A percentile compares a stretch with the other conserved stretches of the same genome.
phyloP scores from a whole-genome alignment of 139 green algal species.

The Dunaliella sp. region DNA sequence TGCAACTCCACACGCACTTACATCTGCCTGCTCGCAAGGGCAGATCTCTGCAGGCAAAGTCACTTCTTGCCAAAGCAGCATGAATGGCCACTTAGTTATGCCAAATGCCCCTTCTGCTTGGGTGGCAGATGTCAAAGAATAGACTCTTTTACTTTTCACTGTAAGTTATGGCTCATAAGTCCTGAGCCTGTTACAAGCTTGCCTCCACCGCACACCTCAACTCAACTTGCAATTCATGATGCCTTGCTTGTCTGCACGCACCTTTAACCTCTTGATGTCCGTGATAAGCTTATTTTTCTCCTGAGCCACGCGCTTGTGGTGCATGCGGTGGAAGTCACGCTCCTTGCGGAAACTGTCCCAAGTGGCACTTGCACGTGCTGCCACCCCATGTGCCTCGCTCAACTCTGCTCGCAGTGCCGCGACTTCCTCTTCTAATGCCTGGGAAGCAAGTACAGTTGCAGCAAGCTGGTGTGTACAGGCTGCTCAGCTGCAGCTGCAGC shows the following conservation, averaged over 20 bases:
- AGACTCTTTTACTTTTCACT: too few species aligned
- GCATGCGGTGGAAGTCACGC: conserved; percentile 87
- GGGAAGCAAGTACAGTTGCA: too few species aligned
- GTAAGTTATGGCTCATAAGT: not conserved
- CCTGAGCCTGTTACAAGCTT: not conserved
- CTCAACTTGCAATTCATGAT: too few species aligned
- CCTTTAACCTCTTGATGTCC: conserved; percentile 77
- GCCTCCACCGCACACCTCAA: not conserved
- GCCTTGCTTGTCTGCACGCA: conserved; percentile 1
- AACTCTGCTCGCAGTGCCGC: conserved; percentile 43
- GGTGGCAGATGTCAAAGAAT: too few species aligned
- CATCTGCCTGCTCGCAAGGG: too few species aligned
- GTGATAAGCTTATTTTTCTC: conserved; percentile 86
- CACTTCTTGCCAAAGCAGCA: too few species aligned
- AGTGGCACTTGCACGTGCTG: conserved; percentile 40
- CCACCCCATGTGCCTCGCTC: conserved; percentile 41
- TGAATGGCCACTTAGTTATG: too few species aligned
- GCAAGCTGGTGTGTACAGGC: too few species aligned
- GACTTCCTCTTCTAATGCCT: conserved; percentile 65
- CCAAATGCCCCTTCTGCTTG: too few species aligned
- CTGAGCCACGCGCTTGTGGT: conserved; percentile 85
- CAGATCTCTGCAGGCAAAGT: too few species aligned
- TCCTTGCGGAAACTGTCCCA: conserved; percentile 80
- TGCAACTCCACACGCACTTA: too few species aligned
- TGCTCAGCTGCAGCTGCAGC: too few species aligned